Conservation (phyloP, 139 green algal genomes). For the Diplosphaera chodatii region DNA sequence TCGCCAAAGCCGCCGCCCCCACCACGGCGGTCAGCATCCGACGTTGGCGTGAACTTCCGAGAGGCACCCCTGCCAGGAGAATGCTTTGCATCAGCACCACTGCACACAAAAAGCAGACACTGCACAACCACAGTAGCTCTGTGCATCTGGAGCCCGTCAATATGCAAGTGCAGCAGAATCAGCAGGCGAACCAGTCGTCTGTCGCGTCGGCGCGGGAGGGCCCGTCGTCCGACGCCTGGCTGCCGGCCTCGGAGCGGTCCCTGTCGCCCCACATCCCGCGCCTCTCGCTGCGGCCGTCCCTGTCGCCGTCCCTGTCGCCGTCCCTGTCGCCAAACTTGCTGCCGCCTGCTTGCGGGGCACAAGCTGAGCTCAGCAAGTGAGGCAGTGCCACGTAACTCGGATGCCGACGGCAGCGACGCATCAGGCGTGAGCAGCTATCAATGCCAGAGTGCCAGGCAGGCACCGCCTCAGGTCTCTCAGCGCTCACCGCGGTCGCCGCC, state of each 20-base stretch:
- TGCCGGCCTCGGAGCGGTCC: constrained; percentile 21
- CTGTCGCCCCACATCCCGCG: constrained; percentile 12
- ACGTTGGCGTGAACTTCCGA: background rate
- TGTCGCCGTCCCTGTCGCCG: constrained; percentile 6
- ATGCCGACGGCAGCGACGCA: too few species aligned
- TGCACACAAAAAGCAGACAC: background rate
- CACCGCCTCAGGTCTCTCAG: too few species aligned
- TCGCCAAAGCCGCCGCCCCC: background rate
- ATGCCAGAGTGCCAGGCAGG: background rate
- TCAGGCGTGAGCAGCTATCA: too few species aligned
- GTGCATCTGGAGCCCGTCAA: too few species aligned
- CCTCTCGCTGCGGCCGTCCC: constrained; percentile 9
- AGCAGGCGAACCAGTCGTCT: constrained; percentile 71
- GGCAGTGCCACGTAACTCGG: too few species aligned
- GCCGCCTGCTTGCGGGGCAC: background rate
- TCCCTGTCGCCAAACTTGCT: constrained; percentile 9
- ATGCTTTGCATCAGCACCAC: background rate
- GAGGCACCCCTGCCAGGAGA: background rate
- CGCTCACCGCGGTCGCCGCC: constrained; percentile 43
- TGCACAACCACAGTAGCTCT: too few species aligned
- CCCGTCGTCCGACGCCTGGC: constrained; percentile 11
- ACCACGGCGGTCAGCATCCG: background rate
- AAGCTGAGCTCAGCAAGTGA: background rate
- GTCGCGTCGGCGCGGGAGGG: constrained; percentile 53
- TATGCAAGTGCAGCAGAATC: too few species aligned